phyloP scores from a whole-genome alignment of 768 basidiomycete genomes.

The Tricholoma terreum region DNA sequence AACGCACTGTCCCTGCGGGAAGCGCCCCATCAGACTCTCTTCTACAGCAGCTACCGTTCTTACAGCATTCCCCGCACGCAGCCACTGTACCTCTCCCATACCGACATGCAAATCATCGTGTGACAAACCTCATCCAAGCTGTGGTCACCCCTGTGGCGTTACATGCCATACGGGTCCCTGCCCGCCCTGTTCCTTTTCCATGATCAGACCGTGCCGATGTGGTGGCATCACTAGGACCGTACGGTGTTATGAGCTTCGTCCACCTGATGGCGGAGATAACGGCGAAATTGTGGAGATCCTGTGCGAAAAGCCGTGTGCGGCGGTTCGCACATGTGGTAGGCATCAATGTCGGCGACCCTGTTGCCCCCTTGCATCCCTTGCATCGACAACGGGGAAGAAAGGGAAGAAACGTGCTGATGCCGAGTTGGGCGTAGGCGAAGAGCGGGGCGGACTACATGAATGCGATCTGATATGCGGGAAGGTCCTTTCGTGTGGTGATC shows the following conservation, averaged over 20 bases:
- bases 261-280: conserved; percentile 25
- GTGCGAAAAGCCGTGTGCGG: conserved; percentile 79
- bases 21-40: conserved; percentile 45
- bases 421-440: conserved; percentile 44
- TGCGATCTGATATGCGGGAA: conserved; percentile 83
- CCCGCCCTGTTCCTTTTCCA: conserved; percentile 68
- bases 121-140: conserved; percentile 56
- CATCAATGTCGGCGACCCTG: conserved; percentile 86
- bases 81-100: conserved; percentile 68
- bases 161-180: conserved; percentile 79
- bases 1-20: conserved; percentile 82
- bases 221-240: conserved; percentile 60
- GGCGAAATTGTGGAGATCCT: conserved; percentile 49
- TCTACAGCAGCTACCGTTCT: conserved; percentile 24
- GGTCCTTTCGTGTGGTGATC: conserved; percentile 69
- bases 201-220: conserved; percentile 84
- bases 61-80: conserved; percentile 41
- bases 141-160: conserved; percentile 69
- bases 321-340: conserved; percentile 76
- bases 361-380: conserved; percentile 79
- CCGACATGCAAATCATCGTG: conserved; percentile 77
- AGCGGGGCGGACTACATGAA: conserved; percentile 70
- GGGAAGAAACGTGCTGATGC: conserved; percentile 52
- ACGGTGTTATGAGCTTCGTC: conserved; percentile 49
- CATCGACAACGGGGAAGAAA: conserved; percentile 44